Base-by-base conservation (phyloP, 208 protist genomes). In the Angomonas ambiguus region DNA sequence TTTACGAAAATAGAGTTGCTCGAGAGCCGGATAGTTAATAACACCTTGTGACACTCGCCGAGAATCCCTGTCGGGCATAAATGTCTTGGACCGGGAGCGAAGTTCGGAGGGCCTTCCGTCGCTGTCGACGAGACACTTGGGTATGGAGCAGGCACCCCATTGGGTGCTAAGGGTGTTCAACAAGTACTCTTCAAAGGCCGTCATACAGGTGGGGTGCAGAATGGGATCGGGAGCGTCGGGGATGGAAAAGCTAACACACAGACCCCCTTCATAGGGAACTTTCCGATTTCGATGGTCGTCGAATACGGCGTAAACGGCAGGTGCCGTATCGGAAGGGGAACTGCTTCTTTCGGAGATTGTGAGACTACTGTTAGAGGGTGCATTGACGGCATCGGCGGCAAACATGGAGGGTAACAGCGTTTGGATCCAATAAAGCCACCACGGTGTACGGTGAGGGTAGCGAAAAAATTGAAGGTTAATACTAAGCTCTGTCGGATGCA, bases 391-490 rank as follows among this genome's bases (percentile, higher is more conserved):
- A 0, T 58, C 57, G 0, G 71, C 62, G 2, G 77, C 33, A 38
- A 63, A 84, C 53, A 33, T 73, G 42, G 59, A 64, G 32, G 75
- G 88, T 62, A 79, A 49, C 64, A 94, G 25, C 13, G 62, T 31
- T 63, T 80, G 72, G 11, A 83, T 51, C 53, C 76, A 65, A 41
- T 49, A 67, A n/a, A 79, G 60, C 62, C 80, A 85, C 73, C 72
- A 91, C 55, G 84, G 77, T 6, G 71, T 74, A 27, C 84, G 76
- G 38, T 71, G 62, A 0, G 88, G 88, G 65, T 82, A 94, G 55
- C 75, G 88, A 65, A 81, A 94, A 71, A 94, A 75, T 58, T 94
- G 84, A 30, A 94, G 20, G 60, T 91, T 71, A n/a, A 88, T 45
- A 32, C 72, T 74, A 22, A 75, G 60, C 2, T 56, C 49, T 1